Evolutionary conservation across 768 basidiomycete genomes (phyloP).

Genomic region (Calocera viscosa): DNA sequence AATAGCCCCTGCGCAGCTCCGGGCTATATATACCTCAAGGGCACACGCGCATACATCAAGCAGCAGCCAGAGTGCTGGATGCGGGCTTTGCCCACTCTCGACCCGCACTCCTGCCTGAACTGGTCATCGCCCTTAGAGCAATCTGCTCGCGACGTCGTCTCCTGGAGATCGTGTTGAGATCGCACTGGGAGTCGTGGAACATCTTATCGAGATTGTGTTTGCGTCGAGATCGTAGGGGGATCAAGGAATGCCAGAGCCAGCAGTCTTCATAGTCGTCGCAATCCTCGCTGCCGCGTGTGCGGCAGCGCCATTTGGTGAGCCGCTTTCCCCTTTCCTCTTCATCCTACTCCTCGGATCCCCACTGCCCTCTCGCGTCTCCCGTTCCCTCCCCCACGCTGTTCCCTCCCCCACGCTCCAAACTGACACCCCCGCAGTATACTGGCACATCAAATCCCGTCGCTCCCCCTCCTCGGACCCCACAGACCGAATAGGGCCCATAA

Average conservation of each 20-base stretch:
- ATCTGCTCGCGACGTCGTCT: too few species aligned
- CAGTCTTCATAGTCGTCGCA: constrained; percentile 2
- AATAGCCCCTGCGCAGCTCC: too few species aligned
- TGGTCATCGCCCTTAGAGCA: too few species aligned
- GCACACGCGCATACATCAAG: too few species aligned
- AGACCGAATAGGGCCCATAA: neutral
- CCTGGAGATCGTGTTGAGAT: too few species aligned
- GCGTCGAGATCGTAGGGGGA: neutral
- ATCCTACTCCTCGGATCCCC: neutral
- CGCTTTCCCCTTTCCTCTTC: neutral
- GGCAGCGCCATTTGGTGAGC: neutral
- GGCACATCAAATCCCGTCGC: constrained; percentile 3
- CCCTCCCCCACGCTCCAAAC: neutral
- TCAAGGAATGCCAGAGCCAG: neutral
- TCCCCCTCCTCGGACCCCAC: neutral
- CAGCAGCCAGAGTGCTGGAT: too few species aligned
- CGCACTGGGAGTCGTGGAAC: too few species aligned
- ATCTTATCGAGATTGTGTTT: too few species aligned
- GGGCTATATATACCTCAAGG: too few species aligned
- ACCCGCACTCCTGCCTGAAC: too few species aligned
- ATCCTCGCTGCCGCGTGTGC: neutral
- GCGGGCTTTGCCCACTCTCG: too few species aligned
- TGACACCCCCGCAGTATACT: neutral
- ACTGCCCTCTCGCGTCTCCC: neutral
- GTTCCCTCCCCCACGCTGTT: neutral